Evolutionary conservation across 352 stramenopile genomes (phyloP).

Genomic region (Vaucheria bursata): DNA sequence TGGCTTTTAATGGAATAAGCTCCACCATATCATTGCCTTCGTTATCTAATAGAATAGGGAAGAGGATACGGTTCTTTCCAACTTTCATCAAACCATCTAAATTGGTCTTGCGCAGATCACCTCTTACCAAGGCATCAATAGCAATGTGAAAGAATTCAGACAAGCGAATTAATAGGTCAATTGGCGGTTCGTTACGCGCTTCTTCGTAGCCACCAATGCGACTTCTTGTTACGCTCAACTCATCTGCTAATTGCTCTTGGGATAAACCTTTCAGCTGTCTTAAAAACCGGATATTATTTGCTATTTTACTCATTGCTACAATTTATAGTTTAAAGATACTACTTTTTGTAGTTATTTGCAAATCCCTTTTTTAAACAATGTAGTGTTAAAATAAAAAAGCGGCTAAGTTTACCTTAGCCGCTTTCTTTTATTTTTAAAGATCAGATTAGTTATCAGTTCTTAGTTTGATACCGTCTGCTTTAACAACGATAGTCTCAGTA

Average conservation of each 20-base stretch:
- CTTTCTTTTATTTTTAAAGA: too few species aligned
- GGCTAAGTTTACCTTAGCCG: too few species aligned
- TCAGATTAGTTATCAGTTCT: too few species aligned
- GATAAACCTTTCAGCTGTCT: background rate
- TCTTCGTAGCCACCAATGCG: background rate
- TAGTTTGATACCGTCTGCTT: too few species aligned
- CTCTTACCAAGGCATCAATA: background rate
- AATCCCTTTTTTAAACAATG: too few species aligned
- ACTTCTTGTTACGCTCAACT: background rate
- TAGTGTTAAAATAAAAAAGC: too few species aligned
- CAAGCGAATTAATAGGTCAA: background rate
- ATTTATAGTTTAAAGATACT: background rate
- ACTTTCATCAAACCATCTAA: background rate
- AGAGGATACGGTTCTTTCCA: background rate
- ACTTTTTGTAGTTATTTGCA: slow-evolving; percentile 1
- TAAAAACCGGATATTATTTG: background rate
- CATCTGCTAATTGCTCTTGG: background rate
- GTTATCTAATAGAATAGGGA: background rate
- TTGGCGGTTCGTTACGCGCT: background rate
- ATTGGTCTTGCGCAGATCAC: too few species aligned
- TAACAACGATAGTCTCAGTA: too few species aligned
- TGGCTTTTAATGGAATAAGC: background rate
- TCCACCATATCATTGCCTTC: background rate
- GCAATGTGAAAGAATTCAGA: background rate
- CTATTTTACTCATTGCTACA: background rate